Percentiles rank a stretch among this genome's conserved stretches.
Conservation (phyloP, 345 rosid genomes). For the Nephelium lappaceum region DNA sequence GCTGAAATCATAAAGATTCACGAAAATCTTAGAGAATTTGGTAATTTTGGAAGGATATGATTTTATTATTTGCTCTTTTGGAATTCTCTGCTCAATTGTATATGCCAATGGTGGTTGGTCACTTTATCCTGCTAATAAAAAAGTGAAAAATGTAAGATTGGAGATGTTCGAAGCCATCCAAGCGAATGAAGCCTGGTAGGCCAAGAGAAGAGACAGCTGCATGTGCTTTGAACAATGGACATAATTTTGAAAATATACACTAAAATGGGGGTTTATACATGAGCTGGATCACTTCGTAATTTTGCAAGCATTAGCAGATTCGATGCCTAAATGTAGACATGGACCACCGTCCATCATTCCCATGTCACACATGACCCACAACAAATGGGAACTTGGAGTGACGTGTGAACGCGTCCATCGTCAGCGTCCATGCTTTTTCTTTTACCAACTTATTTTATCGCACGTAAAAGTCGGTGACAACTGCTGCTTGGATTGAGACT, state of each 20-base stretch:
- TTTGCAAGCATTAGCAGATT: not conserved
- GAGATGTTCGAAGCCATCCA: too few relatives aligned
- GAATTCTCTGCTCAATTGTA: too few relatives aligned
- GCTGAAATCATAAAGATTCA: too few relatives aligned
- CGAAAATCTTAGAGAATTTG: too few relatives aligned
- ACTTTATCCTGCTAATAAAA: too few relatives aligned
- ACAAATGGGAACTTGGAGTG: too few relatives aligned
- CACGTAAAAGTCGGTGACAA: not conserved
- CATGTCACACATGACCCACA: not conserved
- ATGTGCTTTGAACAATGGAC: not conserved
- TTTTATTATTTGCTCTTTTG: too few relatives aligned
- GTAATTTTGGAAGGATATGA: too few relatives aligned
- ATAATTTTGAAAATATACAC: not conserved
- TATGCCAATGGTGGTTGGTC: too few relatives aligned
- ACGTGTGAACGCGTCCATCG: not conserved
- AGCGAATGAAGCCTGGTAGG: not conserved
- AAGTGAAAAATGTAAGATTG: too few relatives aligned
- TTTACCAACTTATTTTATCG: not conserved
- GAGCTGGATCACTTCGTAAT: not conserved
- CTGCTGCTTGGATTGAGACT: not conserved
- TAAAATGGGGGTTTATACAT: not conserved
- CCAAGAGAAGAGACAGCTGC: not conserved
- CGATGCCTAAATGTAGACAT: not conserved
- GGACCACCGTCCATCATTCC: not conserved
- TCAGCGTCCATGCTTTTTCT: not conserved